Conservation (phyloP, 192 early-diverging fungal species). For the Phlyctochytrium arcticum region DNA sequence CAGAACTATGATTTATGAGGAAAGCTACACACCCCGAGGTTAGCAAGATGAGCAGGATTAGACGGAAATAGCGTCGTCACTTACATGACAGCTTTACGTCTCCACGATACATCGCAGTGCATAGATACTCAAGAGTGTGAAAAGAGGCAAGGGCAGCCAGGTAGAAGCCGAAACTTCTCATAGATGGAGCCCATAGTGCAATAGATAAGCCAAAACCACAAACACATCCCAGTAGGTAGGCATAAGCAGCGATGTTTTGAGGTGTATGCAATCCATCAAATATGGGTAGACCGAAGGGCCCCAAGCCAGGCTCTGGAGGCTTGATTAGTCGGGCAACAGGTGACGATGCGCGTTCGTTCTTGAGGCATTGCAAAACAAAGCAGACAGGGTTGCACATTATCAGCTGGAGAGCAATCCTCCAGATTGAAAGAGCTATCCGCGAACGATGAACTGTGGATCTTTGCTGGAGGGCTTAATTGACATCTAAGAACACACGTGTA, state of each 20-base stretch:
- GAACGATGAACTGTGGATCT: background rate
- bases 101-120: slow-evolving; percentile 76
- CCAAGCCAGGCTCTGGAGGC: background rate
- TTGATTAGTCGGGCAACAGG: background rate
- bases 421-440: slow-evolving; percentile 1
- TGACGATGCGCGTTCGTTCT: too few species aligned
- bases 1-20: slow-evolving; percentile 66
- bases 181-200: background rate
- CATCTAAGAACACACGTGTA: background rate
- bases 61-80: background rate
- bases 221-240: slow-evolving; percentile 65
- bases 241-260: slow-evolving; percentile 78
- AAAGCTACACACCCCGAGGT: slow-evolving; percentile 46
- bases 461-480: too few species aligned
- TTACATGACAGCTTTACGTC: slow-evolving; percentile 69
- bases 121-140: slow-evolving; percentile 83
- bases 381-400: slow-evolving; percentile 11
- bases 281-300: slow-evolving; percentile 23
- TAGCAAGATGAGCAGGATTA: background rate
- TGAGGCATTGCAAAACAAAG: background rate
- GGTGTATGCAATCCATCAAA: slow-evolving; percentile 68
- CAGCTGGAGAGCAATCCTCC: background rate
- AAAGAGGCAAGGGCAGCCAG: slow-evolving; percentile 65
- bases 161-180: slow-evolving; percentile 65
- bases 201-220: slow-evolving; percentile 49